A percentile compares a stretch with the other conserved stretches of the same genome.
Conservation (phyloP, 176 grass and related monocot species). For the Elymus sibiricus region DNA sequence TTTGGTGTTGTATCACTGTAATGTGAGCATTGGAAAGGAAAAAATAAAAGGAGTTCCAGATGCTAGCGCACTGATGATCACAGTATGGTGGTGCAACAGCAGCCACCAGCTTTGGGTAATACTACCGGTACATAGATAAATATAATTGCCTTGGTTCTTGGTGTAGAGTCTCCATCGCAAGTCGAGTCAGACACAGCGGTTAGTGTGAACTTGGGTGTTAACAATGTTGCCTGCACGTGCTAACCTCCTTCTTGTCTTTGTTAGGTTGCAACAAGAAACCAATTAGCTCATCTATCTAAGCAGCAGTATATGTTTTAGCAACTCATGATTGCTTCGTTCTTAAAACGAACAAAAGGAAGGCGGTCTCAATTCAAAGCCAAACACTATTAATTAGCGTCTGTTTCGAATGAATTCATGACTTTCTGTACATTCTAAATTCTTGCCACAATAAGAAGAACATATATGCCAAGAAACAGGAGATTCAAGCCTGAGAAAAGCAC, state of each 20-base stretch:
- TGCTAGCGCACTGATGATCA: neutral
- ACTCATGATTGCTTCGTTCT: conserved; percentile 34
- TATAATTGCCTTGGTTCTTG: conserved; percentile 11
- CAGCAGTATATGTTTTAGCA: conserved; percentile 10
- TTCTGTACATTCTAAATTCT: conserved; percentile 59
- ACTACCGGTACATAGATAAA: neutral
- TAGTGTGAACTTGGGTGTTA: conserved; percentile 25
- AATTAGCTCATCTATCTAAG: conserved; percentile 9
- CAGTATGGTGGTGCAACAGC: conserved; percentile 25
- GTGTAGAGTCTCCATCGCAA: conserved; percentile 25
- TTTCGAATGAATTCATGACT: conserved; percentile 41
- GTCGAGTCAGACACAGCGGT: conserved; percentile 30
- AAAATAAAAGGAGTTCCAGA: neutral
- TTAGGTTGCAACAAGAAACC: conserved; percentile 38
- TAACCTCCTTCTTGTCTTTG: conserved; percentile 25
- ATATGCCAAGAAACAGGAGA: conserved; percentile 24
- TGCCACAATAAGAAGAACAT: conserved; percentile 22
- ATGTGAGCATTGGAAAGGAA: neutral
- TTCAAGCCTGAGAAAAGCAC: conserved; percentile 25
- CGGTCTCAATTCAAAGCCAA: conserved; percentile 5
- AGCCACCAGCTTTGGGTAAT: conserved; percentile 23
- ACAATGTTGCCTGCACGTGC: conserved; percentile 43
- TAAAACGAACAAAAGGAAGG: neutral
- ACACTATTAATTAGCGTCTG: conserved; percentile 23
- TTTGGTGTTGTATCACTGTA: neutral